Evolutionary conservation across 164 flowering plant genomes (phyloP), one percentile per base, ranked within the genome.

Genomic region (Stephania japonica): DNA sequence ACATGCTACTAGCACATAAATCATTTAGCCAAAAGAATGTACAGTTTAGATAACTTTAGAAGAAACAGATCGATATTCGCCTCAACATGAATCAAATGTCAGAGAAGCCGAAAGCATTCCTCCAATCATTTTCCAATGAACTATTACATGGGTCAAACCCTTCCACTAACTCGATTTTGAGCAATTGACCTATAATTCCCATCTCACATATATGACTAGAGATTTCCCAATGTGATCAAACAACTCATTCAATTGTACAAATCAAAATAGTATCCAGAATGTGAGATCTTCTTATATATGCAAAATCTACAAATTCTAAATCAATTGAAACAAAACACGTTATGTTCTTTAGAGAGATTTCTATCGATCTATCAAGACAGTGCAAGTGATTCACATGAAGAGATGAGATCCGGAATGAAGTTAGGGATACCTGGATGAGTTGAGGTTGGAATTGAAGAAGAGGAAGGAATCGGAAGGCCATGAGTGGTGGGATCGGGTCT

Each of bases 381-480:
- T 16, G 53, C 53, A 47, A 47, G 4, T 16, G 2, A 47, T 47
- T 47, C 53, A 16, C 50, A 47, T 44, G 49, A 44, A 44, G 12
- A 44, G 49, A 18, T 44, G 49, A 44, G 49, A 44, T 44, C 49
- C 49, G 12, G 12, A 44, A 44, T 44, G 11, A 47, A 7, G 53
- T 47, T 47, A 47, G 53, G 53, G 53, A 47, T 44, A 42, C 18
- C 49, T 47, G 12, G 56, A 73, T 1, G 97, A 88, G 78, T 83
- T 71, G 73, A 80, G 47, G 83, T 75, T 86, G 13, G 94, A 75
- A 61, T n/a, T 59, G 64, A 10, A 59, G 23, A 24, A n/a, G 64
- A 94, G 90, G 80, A 92, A 89, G 16, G 97, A 91, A 72, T 86
- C 84, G 65, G 98, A 89, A 53, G 97, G 89, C 97, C 94, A 94